Percentiles rank a stretch among this genome's conserved stretches.
Evolutionary conservation across 257 asterid genomes (phyloP).

Genomic region (Capsicum chinense): DNA sequence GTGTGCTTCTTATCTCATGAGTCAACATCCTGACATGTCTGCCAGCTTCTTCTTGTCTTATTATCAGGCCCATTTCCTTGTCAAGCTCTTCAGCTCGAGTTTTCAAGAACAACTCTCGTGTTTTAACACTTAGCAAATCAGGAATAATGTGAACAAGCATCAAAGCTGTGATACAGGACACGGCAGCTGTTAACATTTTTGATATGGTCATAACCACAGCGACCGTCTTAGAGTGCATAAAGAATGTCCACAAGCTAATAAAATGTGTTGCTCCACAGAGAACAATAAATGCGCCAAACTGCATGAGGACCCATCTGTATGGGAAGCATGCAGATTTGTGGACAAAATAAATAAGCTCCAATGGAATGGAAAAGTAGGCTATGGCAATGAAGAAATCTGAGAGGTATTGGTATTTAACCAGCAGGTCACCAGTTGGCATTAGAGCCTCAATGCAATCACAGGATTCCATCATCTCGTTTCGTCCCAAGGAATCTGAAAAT

Average conservation of each 20-base stretch:
- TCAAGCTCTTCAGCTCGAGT: constrained; percentile 74
- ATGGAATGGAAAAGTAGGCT: constrained; percentile 75
- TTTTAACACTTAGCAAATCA: constrained; percentile 68
- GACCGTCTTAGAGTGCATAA: constrained; percentile 64
- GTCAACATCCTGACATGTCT: constrained; percentile 84
- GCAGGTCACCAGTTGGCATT: constrained; percentile 68
- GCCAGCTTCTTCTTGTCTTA: constrained; percentile 74
- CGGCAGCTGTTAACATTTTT: constrained; percentile 67
- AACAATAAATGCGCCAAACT: constrained; percentile 72
- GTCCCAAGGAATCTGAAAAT: constrained; percentile 39
- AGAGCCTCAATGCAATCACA: constrained; percentile 71
- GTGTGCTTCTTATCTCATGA: constrained; percentile 81
- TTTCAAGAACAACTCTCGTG: constrained; percentile 57
- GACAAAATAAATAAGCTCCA: constrained; percentile 75
- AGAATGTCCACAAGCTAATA: constrained; percentile 69
- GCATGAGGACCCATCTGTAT: constrained; percentile 77
- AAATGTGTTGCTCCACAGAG: constrained; percentile 84
- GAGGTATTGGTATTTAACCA: constrained; percentile 67
- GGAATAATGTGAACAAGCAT: constrained; percentile 82
- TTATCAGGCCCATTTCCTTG: constrained; percentile 72
- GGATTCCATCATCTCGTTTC: constrained; percentile 47
- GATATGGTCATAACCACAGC: constrained; percentile 68
- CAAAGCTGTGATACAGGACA: constrained; percentile 70
- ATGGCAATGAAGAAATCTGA: constrained; percentile 71
- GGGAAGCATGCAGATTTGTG: constrained; percentile 72